Evolutionary conservation across 2,329 filamentous ascomycete species (phyloP).

Genomic region (Hymenoscyphus repandus): DNA sequence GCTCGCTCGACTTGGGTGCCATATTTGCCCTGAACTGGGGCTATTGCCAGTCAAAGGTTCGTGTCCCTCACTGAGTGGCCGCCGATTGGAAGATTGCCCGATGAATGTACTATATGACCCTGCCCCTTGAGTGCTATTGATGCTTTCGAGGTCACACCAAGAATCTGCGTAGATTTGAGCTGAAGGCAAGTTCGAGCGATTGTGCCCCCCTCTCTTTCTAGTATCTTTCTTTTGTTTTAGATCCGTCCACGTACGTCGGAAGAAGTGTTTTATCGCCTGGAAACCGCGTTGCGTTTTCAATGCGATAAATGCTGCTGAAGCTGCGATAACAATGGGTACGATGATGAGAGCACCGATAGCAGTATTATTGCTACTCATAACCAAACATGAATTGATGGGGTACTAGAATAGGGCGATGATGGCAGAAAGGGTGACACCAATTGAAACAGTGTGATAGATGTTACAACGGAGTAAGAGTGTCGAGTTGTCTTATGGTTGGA

Average conservation of each 20-base stretch:
- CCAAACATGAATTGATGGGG: conserved; percentile 27
- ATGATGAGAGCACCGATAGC: conserved; percentile 40
- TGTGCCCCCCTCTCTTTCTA: conserved; percentile 28
- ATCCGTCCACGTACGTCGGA: conserved; percentile 19
- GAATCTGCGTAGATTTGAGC: conserved; percentile 33
- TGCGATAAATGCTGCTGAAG: conserved; percentile 30
- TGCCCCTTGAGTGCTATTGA: conserved; percentile 20
- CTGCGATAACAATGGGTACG: conserved; percentile 40
- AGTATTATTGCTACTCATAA: conserved; percentile 34
- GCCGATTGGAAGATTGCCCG: conserved; percentile 11
- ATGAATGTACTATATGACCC: conserved; percentile 25
- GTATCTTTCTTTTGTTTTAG: conserved; percentile 26
- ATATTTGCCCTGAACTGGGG: conserved; percentile 26
- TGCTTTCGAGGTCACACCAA: conserved; percentile 34
- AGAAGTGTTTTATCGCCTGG: conserved; percentile 17
- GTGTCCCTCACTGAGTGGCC: conserved; percentile 6
- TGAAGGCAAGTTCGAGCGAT: conserved; percentile 31
- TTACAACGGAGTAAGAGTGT: background rate
- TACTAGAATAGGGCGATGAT: conserved; percentile 17
- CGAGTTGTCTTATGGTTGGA: no score
- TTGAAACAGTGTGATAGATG: background rate
- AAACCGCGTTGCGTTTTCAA: conserved; percentile 26
- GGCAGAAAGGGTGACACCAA: background rate
- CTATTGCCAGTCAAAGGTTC: background rate
- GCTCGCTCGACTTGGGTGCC: conserved; percentile 30